Evolutionary conservation across 352 stramenopile species (phyloP), one percentile per base, ranked within the genome.

Genomic region (Globisporangium emineosum): DNA sequence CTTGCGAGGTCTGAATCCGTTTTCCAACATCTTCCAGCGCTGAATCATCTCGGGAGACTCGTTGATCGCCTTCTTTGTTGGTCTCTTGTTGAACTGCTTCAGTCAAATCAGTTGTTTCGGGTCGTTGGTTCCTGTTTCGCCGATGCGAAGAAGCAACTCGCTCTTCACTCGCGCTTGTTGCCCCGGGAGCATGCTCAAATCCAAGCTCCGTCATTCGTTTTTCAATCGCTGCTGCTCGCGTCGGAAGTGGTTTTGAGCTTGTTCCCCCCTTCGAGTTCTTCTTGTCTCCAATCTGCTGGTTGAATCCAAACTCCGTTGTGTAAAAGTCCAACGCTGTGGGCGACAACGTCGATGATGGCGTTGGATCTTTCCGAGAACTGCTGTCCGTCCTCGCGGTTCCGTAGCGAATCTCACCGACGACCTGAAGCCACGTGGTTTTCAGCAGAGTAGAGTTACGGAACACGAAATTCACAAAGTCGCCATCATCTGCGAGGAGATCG

Each of bases 381-480:
- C 6, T 5, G 25, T 40, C 10, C 6, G 9, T 19, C 10, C 5
- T 42, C 23, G 8, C 5, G 7, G 23, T 25, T 1, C 77, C 79
- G 23, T 78, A 73, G 1, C 78, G 75, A 25, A 90, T 59, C 6
- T 71, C 57, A 23, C 78, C 79, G 17, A 90, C 62, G 2, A 83
- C 77, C 62, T 86, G 64, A 0, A 86, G 67, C 81, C 81, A 90
- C 12, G 79, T 78, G 0, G 69, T 57, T 5, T 66, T 67, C 15
- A 90, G 60, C 40, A 89, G 5, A 0, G 64, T 67, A 1, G 77
- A 77, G 47, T 90, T 90, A 10, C 65, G 64, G 33, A 89, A 89
- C 19, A 81, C 76, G 49, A 90, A 90, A 50, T 90, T 64, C 7
- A 89, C 81, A 33, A 89, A 89, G 17, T 75, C 61, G 8, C 66